Percentiles rank a stretch among this genome's conserved stretches.
These are phyloP conservation scores for Ophiostoma sp. DNA, from an alignment of 2,329 filamentous ascomycete genomes.

Conservation along the genomic window DNA sequence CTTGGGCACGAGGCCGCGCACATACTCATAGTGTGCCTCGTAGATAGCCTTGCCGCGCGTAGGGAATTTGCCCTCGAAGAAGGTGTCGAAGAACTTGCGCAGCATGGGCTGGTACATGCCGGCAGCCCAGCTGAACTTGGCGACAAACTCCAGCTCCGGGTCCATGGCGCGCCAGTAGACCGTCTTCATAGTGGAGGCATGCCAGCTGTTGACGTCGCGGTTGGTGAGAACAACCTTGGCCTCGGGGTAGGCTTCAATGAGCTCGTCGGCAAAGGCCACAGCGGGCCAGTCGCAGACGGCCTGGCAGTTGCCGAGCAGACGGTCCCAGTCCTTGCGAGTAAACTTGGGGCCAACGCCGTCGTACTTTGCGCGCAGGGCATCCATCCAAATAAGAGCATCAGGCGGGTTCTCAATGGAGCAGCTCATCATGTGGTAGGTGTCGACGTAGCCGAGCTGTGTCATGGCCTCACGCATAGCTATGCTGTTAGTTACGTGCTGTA, in stretches of 20 bases:
- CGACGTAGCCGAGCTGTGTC: slow-evolving; percentile 59
- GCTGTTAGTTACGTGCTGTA: background rate
- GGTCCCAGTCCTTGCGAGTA: slow-evolving; percentile 57
- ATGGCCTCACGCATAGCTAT: slow-evolving; percentile 58
- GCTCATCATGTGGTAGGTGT: slow-evolving; percentile 71
- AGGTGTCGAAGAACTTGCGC: slow-evolving; percentile 24
- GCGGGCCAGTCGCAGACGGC: slow-evolving; percentile 27
- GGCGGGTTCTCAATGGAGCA: slow-evolving; percentile 63
- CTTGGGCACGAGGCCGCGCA: slow-evolving; percentile 34
- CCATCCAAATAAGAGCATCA: slow-evolving; percentile 64
- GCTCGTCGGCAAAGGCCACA: slow-evolving; percentile 38
- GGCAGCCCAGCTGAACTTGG: slow-evolving; percentile 19
- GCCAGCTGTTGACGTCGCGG: slow-evolving; percentile 41
- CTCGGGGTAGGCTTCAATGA: slow-evolving; percentile 45
- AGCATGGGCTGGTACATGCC: slow-evolving; percentile 25
- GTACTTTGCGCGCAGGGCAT: slow-evolving; percentile 52
- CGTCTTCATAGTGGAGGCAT: slow-evolving; percentile 30
- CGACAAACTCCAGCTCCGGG: slow-evolving; percentile 19
- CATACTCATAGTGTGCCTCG: slow-evolving; percentile 22
- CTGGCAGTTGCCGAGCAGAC: slow-evolving; percentile 24
- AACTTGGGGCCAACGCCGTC: slow-evolving; percentile 56
- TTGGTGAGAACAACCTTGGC: slow-evolving; percentile 45
- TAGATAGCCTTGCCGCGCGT: slow-evolving; percentile 22
- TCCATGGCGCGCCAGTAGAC: slow-evolving; percentile 23
- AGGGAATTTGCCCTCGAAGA: slow-evolving; percentile 23